Evolutionary conservation across 176 grass and related monocot genomes (phyloP).

Genomic region (Panicum miliaceum): DNA sequence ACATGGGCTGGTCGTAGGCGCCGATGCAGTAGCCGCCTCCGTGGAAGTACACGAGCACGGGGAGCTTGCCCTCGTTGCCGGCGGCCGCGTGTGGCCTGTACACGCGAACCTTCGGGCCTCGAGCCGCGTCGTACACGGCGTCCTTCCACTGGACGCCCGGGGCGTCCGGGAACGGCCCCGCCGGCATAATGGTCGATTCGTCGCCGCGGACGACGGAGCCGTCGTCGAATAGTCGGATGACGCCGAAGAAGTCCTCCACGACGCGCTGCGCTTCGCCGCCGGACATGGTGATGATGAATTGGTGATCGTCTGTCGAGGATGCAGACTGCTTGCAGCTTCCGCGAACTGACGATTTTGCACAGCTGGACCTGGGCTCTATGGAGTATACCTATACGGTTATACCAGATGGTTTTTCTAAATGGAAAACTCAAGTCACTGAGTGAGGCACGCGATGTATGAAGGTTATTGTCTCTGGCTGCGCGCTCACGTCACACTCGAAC

Average conservation of each 20-base stretch:
- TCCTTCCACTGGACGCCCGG: slow-evolving; percentile 32
- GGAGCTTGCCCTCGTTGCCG: not conserved
- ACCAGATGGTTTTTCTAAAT: too few species aligned
- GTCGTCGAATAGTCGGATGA: slow-evolving; percentile 32
- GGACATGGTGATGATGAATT: too few species aligned
- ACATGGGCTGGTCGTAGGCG: not conserved
- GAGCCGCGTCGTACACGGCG: slow-evolving; percentile 16
- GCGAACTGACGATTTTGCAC: too few species aligned
- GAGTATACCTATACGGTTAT: too few species aligned
- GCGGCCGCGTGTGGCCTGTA: not conserved
- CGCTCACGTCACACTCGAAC: too few species aligned
- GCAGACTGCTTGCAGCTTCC: too few species aligned
- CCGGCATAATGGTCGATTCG: not conserved
- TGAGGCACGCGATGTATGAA: too few species aligned
- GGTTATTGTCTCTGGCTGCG: too few species aligned
- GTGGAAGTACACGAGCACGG: slow-evolving; percentile 19
- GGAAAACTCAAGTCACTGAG: too few species aligned
- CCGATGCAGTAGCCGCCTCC: slow-evolving; percentile 24
- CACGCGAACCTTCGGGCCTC: slow-evolving; percentile 4
- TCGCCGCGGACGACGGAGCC: slow-evolving; percentile 41
- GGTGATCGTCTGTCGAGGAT: too few species aligned
- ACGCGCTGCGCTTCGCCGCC: too few species aligned
- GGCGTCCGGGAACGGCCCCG: not conserved
- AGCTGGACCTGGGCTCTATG: too few species aligned
- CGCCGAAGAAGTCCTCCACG: slow-evolving; percentile 11